Evolutionary conservation across 495 filamentous ascomycete genomes (phyloP).

Genomic region (Haplographium delicatum): DNA sequence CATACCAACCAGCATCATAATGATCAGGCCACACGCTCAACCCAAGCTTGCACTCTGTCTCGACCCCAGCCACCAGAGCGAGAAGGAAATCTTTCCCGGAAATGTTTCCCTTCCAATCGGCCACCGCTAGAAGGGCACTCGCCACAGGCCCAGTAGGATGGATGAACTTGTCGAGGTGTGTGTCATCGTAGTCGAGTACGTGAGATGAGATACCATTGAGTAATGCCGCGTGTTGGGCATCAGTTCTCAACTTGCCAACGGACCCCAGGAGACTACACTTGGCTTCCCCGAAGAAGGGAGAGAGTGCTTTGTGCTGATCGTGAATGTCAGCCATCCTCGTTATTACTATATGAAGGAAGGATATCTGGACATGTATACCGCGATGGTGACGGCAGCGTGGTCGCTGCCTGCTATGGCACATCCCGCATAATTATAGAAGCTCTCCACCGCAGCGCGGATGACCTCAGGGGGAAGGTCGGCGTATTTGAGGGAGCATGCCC

Average conservation of each 20-base stretch:
- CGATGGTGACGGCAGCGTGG: conserved; percentile 44
- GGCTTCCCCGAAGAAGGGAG: conserved; percentile 40
- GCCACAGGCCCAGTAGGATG: conserved; percentile 49
- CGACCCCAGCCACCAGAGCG: conserved; percentile 47
- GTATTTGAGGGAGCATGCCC: conserved; percentile 33
- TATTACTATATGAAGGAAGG: background rate
- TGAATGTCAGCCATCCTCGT: background rate
- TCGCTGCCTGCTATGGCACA: conserved; percentile 44
- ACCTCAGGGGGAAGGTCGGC: conserved; percentile 30
- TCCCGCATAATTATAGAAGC: conserved; percentile 49
- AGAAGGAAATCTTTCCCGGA: conserved; percentile 41
- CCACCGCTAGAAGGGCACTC: conserved; percentile 41
- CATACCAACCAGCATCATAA: conserved; percentile 50
- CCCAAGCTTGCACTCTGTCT: conserved; percentile 46
- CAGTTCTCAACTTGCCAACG: conserved; percentile 27
- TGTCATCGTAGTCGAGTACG: conserved; percentile 55
- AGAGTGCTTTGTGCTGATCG: conserved; percentile 26
- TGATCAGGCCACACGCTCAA: conserved; percentile 47
- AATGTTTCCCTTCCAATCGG: conserved; percentile 33
- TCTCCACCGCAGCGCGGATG: conserved; percentile 28
- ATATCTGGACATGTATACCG: conserved; percentile 23
- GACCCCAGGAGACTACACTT: conserved; percentile 40
- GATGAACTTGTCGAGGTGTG: conserved; percentile 51
- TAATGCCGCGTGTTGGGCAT: conserved; percentile 48
- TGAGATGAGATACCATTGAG: conserved; percentile 51